Evolutionary conservation across 306 rosid genomes (phyloP), one percentile per base, ranked within the genome.

Genomic region (Cercis canadensis): DNA sequence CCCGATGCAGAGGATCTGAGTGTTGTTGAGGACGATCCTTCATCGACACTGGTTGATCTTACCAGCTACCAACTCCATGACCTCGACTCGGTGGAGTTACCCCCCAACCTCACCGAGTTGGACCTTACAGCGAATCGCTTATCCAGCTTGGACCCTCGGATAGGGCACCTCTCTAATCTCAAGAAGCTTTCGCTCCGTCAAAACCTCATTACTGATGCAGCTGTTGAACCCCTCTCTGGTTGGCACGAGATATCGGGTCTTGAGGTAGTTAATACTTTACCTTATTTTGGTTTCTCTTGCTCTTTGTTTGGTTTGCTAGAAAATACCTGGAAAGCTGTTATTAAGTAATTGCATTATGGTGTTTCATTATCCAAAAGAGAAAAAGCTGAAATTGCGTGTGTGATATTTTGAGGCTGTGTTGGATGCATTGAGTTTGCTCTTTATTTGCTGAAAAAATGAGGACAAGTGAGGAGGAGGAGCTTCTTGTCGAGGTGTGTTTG

Each of bases 91-190:
- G 81, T 94, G 50, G 97, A 94, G 75, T 74, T 94, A 43, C 81
- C 90, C 2, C 66, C 75, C 29, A 56, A 61, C 59, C 94, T 95
- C 43, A 91, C 86, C 79, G 97, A 95, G 79, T 70, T 95, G 63
- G 99, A 95, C 89, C 85, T 95, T 59, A 91, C 97, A 14, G 82
- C 92, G 12, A 95, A 95, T 83, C 95, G 96, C 7, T 78, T 91
- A 52, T 76, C 96, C 16, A n/a, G 52, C 47, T 57, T 95, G 77
- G 97, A 95, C 81, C 66, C 91, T 67, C 96, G 97, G 78, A 89
- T 95, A 37, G 84, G 52, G n/a, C 74, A 72, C 58, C 88, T 95
- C 11, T 76, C 87, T 21, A 57, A 69, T 81, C 97, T 91, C 57
- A 84, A 74, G 75, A 91, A 95, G 82, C 92, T 95, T 12, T 95